Evolutionary conservation across 164 flowering plant genomes (phyloP).

Genomic region (Paratinospora sagittata): DNA sequence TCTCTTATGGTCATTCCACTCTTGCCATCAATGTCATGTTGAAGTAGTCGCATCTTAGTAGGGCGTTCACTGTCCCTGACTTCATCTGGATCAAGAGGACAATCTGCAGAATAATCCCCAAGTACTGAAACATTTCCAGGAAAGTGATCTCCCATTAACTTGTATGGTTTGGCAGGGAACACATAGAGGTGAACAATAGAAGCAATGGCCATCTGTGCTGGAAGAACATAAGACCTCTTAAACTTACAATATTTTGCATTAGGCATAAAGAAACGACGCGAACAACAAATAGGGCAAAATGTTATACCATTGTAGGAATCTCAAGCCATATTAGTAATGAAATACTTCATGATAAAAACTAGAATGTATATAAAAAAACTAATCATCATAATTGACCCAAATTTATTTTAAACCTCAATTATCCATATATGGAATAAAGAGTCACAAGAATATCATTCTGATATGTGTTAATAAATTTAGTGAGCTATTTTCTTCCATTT

Average conservation of each 20-base stretch:
- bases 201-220: conserved; percentile 99
- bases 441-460: too few relatives aligned
- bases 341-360: neutral
- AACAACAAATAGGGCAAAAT: neutral
- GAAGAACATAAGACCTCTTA: conserved; percentile 44
- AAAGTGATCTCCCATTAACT: conserved; percentile 70
- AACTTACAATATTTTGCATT: conserved; percentile 18
- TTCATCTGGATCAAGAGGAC: conserved; percentile 94
- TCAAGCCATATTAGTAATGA: neutral
- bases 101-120: conserved; percentile 89
- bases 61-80: conserved; percentile 94
- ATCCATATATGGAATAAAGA: neutral
- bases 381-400: neutral
- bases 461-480: neutral
- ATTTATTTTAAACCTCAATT: neutral
- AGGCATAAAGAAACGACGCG: neutral
- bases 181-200: conserved; percentile 88
- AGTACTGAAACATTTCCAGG: conserved; percentile 75
- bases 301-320: neutral
- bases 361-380: neutral
- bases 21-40: conserved; percentile 50
- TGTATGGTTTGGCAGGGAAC: conserved; percentile 88
- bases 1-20: conserved; percentile 77
- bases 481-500: too few relatives aligned
- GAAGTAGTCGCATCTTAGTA: conserved; percentile 85